Evolutionary conservation across 2,329 filamentous ascomycete species (phyloP).

Genomic region (Arthrinium puccinioides): DNA sequence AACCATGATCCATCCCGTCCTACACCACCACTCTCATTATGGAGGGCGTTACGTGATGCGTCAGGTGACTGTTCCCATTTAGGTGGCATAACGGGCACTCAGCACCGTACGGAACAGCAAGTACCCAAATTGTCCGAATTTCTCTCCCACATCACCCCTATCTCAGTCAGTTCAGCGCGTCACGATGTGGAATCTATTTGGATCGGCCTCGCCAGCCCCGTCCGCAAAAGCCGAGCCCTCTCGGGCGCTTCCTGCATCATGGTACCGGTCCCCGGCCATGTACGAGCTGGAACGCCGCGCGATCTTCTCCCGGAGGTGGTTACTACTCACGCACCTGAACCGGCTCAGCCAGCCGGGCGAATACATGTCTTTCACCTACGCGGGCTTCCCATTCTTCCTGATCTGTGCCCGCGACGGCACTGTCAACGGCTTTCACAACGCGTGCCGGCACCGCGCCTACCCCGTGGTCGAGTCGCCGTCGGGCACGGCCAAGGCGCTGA

Average conservation of each 20-base stretch:
- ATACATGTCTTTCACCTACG: conserved; percentile 47
- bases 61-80: too few species aligned
- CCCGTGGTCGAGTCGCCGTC: conserved; percentile 44
- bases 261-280: conserved; percentile 33
- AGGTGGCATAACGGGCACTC: too few species aligned
- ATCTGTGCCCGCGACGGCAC: conserved; percentile 39
- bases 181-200: too few species aligned
- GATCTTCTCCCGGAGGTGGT: conserved; percentile 33
- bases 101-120: too few species aligned
- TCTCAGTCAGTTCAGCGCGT: too few species aligned
- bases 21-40: too few species aligned
- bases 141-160: too few species aligned
- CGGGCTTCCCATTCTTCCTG: conserved; percentile 49
- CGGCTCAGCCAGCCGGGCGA: conserved; percentile 42
- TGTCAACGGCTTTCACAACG: conserved; percentile 55
- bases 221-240: not conserved
- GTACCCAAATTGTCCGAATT: too few species aligned
- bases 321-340: conserved; percentile 25
- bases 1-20: too few species aligned
- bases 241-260: conserved; percentile 29
- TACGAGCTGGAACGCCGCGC: conserved; percentile 37
- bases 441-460: conserved; percentile 55
- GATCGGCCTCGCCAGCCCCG: too few species aligned
- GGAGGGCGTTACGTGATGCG: too few species aligned
- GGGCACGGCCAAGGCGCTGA: conserved; percentile 44